These are phyloP conservation scores for Vicia villosa DNA, from an alignment of 306 rosid species.

Conservation along the genomic window DNA sequence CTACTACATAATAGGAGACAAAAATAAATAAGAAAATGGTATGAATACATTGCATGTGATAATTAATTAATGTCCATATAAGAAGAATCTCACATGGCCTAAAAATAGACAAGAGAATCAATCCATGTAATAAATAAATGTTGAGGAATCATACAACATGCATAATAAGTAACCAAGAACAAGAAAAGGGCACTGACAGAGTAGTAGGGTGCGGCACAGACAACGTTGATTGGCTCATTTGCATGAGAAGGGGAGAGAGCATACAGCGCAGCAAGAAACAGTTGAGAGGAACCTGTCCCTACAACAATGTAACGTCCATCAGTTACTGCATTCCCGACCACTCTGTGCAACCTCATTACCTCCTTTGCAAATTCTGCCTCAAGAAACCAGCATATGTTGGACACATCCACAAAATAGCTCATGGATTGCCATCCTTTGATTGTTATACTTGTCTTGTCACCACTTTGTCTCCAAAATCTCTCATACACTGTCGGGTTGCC, in stretches of 20 bases:
- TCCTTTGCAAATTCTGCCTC: conserved; percentile 71
- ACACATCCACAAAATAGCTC: conserved; percentile 74
- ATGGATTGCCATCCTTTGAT: conserved; percentile 83
- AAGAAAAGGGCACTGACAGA: conserved; percentile 50
- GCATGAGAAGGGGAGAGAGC: conserved; percentile 69
- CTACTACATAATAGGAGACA: not conserved
- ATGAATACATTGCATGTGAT: conserved; percentile 20
- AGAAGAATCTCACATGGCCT: conserved; percentile 3
- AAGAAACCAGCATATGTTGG: conserved; percentile 80
- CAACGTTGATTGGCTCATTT: conserved; percentile 62
- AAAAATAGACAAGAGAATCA: not conserved
- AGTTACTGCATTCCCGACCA: conserved; percentile 78
- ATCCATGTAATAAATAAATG: not conserved
- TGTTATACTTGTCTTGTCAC: conserved; percentile 58
- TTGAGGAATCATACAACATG: not conserved
- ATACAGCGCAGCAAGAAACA: conserved; percentile 72
- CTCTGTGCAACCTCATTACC: conserved; percentile 66
- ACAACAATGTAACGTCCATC: conserved; percentile 73
- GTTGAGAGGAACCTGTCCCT: conserved; percentile 96
- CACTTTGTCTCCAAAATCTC: conserved; percentile 66
- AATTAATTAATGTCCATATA: not conserved
- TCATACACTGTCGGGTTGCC: conserved; percentile 88
- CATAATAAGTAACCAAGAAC: not conserved
- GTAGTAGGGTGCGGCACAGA: conserved; percentile 78
- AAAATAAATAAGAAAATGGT: conserved; percentile 28